phyloP scores from a whole-genome alignment of 1,139 yeast genomes.

The Lipomyces yarrowii region DNA sequence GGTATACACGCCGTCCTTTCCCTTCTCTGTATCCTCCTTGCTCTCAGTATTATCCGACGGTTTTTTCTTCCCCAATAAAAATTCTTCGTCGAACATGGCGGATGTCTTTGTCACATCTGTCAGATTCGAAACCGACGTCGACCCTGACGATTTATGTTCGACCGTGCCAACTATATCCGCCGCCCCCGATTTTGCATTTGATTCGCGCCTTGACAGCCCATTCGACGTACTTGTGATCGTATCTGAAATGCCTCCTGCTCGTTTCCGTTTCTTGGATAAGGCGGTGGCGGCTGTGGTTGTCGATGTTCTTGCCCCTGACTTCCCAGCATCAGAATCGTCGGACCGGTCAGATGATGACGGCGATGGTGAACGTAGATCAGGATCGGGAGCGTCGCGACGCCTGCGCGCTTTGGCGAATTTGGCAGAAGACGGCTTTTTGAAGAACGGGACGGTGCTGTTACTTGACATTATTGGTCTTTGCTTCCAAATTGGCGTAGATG shows the following conservation, averaged over 20 bases:
- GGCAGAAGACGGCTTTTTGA: slow-evolving; percentile 17
- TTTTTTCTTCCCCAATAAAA: slow-evolving; percentile 11
- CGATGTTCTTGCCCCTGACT: not conserved
- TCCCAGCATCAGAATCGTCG: slow-evolving; percentile 1
- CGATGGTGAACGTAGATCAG: not conserved
- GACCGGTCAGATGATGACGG: slow-evolving; percentile 4
- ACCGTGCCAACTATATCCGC: slow-evolving; percentile 30
- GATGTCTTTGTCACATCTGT: slow-evolving; percentile 46
- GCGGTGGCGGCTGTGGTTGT: not conserved
- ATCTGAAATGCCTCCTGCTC: slow-evolving; percentile 26
- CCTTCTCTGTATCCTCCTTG: slow-evolving; percentile 8
- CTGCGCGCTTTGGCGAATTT: slow-evolving; percentile 18
- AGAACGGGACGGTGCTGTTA: slow-evolving; percentile 15
- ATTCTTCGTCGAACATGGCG: slow-evolving; percentile 35
- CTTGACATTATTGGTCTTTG: slow-evolving; percentile 14
- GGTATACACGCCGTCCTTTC: slow-evolving; percentile 41
- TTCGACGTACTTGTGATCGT: slow-evolving; percentile 18
- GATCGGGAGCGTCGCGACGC: not conserved
- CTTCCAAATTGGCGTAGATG: not conserved
- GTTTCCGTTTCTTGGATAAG: slow-evolving; percentile 13
- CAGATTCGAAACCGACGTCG: slow-evolving; percentile 33
- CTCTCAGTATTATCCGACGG: slow-evolving; percentile 1
- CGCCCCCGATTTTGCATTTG: slow-evolving; percentile 23
- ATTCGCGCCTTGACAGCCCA: slow-evolving; percentile 8
- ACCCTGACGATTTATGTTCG: slow-evolving; percentile 30